Evolutionary conservation across 768 basidiomycete species (phyloP), one percentile per base, ranked within the genome.

Genomic region (Porpolomopsis calyptriformis): DNA sequence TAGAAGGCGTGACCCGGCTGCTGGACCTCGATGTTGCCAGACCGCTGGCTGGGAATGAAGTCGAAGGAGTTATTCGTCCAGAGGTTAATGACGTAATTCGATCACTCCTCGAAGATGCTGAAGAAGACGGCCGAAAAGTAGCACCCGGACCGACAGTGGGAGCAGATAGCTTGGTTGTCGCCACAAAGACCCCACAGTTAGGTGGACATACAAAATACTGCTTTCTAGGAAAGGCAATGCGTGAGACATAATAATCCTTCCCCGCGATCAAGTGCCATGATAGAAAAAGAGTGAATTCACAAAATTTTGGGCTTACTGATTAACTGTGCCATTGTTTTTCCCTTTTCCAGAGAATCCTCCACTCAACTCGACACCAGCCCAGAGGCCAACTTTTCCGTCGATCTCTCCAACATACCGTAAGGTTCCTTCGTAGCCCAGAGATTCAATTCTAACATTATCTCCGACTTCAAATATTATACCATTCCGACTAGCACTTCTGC

Each of bases 311-410:
- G n/a, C 89, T 69, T 59, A 96, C 93, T 88, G 89, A 51, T 70
- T 74, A 4, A 94, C 92, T 37, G 78, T 76, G 26, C 94, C 94
- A 55, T 97, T 78, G 56, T 99, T 99, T 68, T 98, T 99, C 1
- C 94, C 94, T 61, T 85, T 87, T 16, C 94, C 92, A 14, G 73
- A 63, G 58, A 91, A 94, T 4, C 87, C 86, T 27, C 82, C 83
- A 53, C 77, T 69, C 18, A 99, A 71, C 63, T 97, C 89, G 18
- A 99, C 88, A 11, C 94, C 94, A 12, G 88, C 94, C 87, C 89
- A 99, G 4, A 81, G 65, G 3, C 93, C 94, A 2, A 77, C 71
- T 62, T 97, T 97, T 42, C 88, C 88, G 14, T 86, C 82, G 46
- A 96, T 92, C 53, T 78, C 74, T 4, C 94, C 94, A 14, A 93